Base-by-base conservation (phyloP, 2,329 filamentous ascomycete species). In the Lasiodiplodia citricola region DNA sequence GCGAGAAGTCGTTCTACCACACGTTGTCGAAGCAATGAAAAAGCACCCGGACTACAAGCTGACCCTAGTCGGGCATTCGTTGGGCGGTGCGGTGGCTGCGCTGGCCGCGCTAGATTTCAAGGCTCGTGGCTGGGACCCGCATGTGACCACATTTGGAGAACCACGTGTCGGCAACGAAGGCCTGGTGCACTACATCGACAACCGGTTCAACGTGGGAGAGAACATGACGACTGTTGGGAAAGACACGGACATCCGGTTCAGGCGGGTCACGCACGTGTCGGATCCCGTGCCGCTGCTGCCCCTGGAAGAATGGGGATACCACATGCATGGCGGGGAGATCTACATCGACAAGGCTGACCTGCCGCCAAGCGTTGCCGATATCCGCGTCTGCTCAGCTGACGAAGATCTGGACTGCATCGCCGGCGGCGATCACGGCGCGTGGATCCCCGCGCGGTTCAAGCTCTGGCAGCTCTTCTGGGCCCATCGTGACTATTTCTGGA, bases 401-500 rank as follows among this genome's bases (percentile, higher is more conserved):
- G 84, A 87, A 58, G 96, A 98, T 75, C 80, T 82, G 1, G 76
- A 80, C 0, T 98, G 95, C 78, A 93, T 92, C 73, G 87, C 89
- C 1, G 88, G 89, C 0, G 68, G 66, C 55, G 60, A 66, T 64
- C 68, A 54, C 21, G 51, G 41, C 7, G 67, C 58, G 28, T 68
- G 67, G 67, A 79, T 86, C 18, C 84, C 80, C n/a, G 80, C 80
- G 79, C 87, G 79, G 78, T 94, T 87, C 74, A 92, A 91, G 78
- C 86, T 96, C n/a, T 97, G 95, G 93, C 89, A 97, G 80, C 83
- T 97, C 8, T 91, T 98, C 76, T 97, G 96, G 79, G 92, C 94
- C 1, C 96, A 99, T 81, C 85, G 96, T 50, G 96, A 99, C 81
- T 99, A 99, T 80, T 98, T 99, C 80, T 97, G 93, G 92, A 87